Base-by-base conservation (phyloP, 2,329 filamentous ascomycete genomes). In the Xylariaceae sp. region DNA sequence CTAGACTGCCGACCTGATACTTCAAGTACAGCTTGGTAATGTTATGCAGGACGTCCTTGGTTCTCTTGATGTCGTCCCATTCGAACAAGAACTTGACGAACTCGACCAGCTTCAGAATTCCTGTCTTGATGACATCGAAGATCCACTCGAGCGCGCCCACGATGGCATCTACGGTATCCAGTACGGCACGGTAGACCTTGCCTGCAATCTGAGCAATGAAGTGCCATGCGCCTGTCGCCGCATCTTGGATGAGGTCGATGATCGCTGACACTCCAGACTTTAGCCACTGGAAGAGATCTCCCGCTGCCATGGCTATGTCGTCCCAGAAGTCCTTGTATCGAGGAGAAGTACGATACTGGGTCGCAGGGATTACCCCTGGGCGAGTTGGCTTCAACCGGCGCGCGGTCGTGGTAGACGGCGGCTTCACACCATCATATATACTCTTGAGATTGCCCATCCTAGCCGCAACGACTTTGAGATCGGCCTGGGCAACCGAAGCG, bases 21-120 rank as follows among this genome's bases (percentile, higher is more conserved):
- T 50, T 10, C 18, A 54, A 34, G 23, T 42, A 58, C 13, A 54
- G 30, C 45, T 50, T 49, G 4, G 51, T 23, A 5, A 51, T 11
- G 10, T 55, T 51, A 18, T 55, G 9, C 15, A 58, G 10, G 18
- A 55, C 47, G 47, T 59, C 57, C 37, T 59, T 55, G 3, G 57
- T 55, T 34, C 57, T 45, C n/a, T 13, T 45, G 10, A 59, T 52
- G 23, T 59, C 57, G 42, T 59, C 57, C 57, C 57, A 59, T 2
- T 49, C 52, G 11, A 59, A 59, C 17, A 55, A 39, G 37, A 59
- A 51, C n/a, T 59, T 55, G 47, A 59, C 47, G 30, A 55, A 51
- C 9, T 53, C 35, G 23, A 59, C 37, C 17, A 56, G 7, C 7
- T 59, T 3, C 13, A 49, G 30, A 15, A 59, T 53, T 2, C 23